Percentiles rank a stretch among this genome's conserved stretches.
Evolutionary conservation across 2,329 filamentous ascomycete genomes (phyloP).

Genomic region (Fusarium sp.): DNA sequence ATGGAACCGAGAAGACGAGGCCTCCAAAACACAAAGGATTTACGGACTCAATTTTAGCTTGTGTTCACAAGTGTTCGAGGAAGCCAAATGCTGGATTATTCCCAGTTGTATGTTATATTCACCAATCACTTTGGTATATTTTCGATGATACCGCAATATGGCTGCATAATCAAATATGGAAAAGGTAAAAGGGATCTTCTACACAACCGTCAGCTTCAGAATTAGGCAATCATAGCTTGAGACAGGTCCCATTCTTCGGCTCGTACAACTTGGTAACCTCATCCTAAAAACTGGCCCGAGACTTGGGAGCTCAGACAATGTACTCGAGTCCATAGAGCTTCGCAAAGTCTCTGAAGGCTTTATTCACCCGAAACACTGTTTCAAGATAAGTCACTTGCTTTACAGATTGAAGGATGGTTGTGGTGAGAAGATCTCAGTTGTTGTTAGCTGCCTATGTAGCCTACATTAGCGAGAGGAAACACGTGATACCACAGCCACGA

Average conservation of each 20-base stretch:
- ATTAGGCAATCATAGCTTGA: conserved; percentile 23
- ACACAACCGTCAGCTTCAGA: not conserved
- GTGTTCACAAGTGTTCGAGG: not conserved
- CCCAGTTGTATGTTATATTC: not conserved
- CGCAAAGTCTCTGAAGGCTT: not conserved
- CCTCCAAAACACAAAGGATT: not conserved
- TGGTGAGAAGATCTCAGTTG: not conserved
- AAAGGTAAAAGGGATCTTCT: not conserved
- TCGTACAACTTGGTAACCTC: conserved; percentile 14
- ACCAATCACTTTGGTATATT: not conserved
- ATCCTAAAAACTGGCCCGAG: conserved; percentile 12
- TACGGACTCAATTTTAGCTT: not conserved
- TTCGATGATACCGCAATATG: not conserved
- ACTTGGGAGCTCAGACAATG: conserved; percentile 6
- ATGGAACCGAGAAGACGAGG: not conserved
- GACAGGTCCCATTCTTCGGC: conserved; percentile 6
- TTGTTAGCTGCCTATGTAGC: not conserved
- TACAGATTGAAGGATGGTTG: not conserved
- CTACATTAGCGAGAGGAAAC: not conserved
- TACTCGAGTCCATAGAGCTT: not conserved
- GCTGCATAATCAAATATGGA: not conserved
- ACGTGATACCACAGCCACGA: conserved; percentile 27
- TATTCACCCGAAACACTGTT: conserved; percentile 7
- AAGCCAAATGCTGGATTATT: not conserved
- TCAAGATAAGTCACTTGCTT: not conserved